These are phyloP conservation scores for Pilasporangium apinafurcum DNA, from an alignment of 352 stramenopile species.

Conservation along the genomic window DNA sequence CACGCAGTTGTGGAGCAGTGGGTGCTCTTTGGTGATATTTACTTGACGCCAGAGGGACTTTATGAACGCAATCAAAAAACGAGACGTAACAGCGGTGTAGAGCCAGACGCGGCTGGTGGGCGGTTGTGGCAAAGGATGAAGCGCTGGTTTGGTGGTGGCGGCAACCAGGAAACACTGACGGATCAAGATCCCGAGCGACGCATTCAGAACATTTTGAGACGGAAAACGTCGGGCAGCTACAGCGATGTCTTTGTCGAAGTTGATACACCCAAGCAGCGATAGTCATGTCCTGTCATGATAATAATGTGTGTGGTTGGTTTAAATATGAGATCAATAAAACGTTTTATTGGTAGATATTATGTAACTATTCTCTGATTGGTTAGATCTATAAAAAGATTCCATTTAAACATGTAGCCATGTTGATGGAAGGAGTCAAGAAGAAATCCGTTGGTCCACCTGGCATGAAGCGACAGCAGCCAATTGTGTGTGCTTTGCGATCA, in stretches of 20 bases:
- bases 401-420: no score
- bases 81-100: slow-evolving; percentile 44
- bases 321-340: neutral
- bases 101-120: slow-evolving; percentile 32
- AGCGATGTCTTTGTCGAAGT: slow-evolving; percentile 67
- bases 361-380: no score
- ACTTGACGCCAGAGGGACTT: slow-evolving; percentile 54
- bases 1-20: slow-evolving; percentile 76
- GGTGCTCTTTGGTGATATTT: slow-evolving; percentile 78
- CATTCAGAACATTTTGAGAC: slow-evolving; percentile 56
- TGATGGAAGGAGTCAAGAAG: no score
- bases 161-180: slow-evolving; percentile 12
- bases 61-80: slow-evolving; percentile 43
- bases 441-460: no score
- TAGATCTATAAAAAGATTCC: no score
- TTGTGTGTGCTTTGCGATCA: slow-evolving; percentile 3
- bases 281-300: no score
- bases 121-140: slow-evolving; percentile 34
- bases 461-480: slow-evolving; percentile 14
- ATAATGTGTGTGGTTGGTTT: neutral
- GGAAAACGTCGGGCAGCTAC: slow-evolving; percentile 76
- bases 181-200: slow-evolving; percentile 62
- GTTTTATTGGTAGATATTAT: slow-evolving; percentile 4
- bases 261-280: slow-evolving; percentile 51
- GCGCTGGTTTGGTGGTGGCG: slow-evolving; percentile 25